Evolutionary conservation across 2,329 filamentous ascomycete genomes (phyloP).

Genomic region (Escovopsis weberi): DNA sequence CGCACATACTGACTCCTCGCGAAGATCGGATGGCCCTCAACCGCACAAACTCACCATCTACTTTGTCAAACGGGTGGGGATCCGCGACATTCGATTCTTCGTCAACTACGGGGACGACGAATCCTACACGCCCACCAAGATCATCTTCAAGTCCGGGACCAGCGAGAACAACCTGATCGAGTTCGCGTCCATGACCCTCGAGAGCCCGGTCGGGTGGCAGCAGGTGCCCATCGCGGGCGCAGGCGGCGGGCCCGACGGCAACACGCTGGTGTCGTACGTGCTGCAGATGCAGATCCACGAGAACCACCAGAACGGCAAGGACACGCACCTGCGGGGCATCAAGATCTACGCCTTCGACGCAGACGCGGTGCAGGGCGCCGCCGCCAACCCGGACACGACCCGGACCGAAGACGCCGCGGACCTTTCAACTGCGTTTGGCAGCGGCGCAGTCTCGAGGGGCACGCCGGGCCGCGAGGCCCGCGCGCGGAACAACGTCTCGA

Average conservation of each 20-base stretch:
- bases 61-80: constrained; percentile 70
- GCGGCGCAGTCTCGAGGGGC: no score
- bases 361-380: constrained; percentile 25
- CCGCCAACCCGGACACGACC: constrained; percentile 21
- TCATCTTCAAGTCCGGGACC: constrained; percentile 77
- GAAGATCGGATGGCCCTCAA: constrained; percentile 67
- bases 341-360: constrained; percentile 60
- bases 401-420: constrained; percentile 15
- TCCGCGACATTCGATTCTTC: constrained; percentile 65
- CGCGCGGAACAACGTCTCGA: constrained; percentile 3
- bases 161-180: constrained; percentile 84
- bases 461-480: background rate
- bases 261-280: constrained; percentile 73
- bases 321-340: constrained; percentile 89
- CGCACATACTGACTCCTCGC: background rate
- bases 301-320: constrained; percentile 98
- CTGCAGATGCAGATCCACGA: constrained; percentile 84
- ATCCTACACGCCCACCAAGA: constrained; percentile 90
- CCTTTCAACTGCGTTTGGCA: constrained; percentile 10
- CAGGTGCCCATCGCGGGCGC: constrained; percentile 52
- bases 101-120: constrained; percentile 90
- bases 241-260: constrained; percentile 48
- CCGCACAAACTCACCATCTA: constrained; percentile 73
- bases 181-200: constrained; percentile 67
- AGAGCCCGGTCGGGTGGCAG: constrained; percentile 77